Base-by-base conservation (phyloP, 352 stramenopile species). In the Pythium inflatum region DNA sequence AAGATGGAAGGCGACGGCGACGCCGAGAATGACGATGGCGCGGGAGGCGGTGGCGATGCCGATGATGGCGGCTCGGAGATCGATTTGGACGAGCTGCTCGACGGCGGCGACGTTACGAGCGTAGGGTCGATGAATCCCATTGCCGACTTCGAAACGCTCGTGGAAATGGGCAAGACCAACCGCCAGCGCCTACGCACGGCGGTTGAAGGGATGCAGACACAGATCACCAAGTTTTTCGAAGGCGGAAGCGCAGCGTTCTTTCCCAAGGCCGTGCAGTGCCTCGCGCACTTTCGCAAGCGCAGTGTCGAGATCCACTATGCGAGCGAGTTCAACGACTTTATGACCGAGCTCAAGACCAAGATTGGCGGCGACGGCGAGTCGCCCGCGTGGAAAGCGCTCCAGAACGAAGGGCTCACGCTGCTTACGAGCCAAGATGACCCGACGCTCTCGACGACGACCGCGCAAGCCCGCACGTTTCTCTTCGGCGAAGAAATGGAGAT, bases 91-190 rank as follows among this genome's bases (percentile, higher is more conserved):
- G 87, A 92, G 34, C 68, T 94, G 9, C 61, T 94, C 57, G 87
- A 90, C 53, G 76, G 80, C 14, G 78, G 79, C 38, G 77, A 85
- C 28, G 83, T 93, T 18, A 89, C 82, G 38, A 77, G 41, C 31
- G 82, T 95, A n/a, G 87, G 87, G 0, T 92, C 85, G 1, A 92
- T 95, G 85, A 95, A 93, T 56, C 87, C 87, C 16, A 85, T 95
- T 36, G 82, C 85, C 2, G 87, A 95, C 58, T 95, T 95, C 71
- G 87, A 95, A 48, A 70, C 77, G 20, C 77, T 95, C 12, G 51
- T 93, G 3, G 82, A 89, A 33, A 60, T 83, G 59, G 69, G 77
- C 31, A 88, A 87, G 75, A 74, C 45, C 62, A 83, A 74, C 71
- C 72, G 72, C 20, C 56, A 68, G 41, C 68, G 67, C 13, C 72